Conservation (phyloP, 2,329 filamentous ascomycete species). For the Drechslerella dactyloides region DNA sequence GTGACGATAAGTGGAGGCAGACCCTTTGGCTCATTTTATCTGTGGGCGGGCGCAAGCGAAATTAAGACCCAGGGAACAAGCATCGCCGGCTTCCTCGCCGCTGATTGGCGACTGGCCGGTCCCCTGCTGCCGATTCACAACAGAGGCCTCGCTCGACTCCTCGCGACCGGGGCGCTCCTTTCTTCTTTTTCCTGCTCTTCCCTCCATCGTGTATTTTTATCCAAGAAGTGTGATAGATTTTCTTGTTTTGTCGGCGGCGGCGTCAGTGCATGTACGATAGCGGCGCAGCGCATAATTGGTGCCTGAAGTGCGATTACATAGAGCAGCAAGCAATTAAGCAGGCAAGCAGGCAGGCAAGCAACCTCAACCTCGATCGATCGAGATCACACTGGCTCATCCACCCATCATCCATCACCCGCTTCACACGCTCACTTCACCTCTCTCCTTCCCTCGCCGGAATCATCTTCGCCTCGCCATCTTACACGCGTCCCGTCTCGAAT, state of each 20-base stretch:
- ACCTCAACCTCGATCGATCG: background rate
- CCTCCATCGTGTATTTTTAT: background rate
- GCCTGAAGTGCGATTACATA: slow-evolving; percentile 5
- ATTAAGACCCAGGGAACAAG: slow-evolving; percentile 35
- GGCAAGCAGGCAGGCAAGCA: slow-evolving; percentile 5
- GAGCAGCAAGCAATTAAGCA: background rate
- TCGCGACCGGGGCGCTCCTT: slow-evolving; percentile 11
- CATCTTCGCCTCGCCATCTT: background rate
- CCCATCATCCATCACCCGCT: slow-evolving; percentile 7
- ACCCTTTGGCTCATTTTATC: slow-evolving; percentile 49
- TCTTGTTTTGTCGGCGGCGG: too few species aligned
- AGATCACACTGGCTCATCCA: background rate
- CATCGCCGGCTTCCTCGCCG: slow-evolving; percentile 16
- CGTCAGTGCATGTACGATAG: slow-evolving; percentile 34
- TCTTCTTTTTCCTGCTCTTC: slow-evolving; percentile 19
- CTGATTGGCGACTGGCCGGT: slow-evolving; percentile 33
- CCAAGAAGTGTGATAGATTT: slow-evolving; percentile 1
- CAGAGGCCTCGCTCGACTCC: background rate
- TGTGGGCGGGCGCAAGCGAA: slow-evolving; percentile 49
- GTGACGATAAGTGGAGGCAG: slow-evolving; percentile 37
- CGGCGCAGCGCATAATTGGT: slow-evolving; percentile 14
- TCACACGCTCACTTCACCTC: background rate
- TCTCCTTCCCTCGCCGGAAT: slow-evolving; percentile 1
- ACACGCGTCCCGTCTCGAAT: background rate
- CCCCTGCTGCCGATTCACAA: background rate